Evolutionary conservation across 192 early-diverging fungal genomes (phyloP), one percentile per base, ranked within the genome.

Genomic region (Coemansia sp.): DNA sequence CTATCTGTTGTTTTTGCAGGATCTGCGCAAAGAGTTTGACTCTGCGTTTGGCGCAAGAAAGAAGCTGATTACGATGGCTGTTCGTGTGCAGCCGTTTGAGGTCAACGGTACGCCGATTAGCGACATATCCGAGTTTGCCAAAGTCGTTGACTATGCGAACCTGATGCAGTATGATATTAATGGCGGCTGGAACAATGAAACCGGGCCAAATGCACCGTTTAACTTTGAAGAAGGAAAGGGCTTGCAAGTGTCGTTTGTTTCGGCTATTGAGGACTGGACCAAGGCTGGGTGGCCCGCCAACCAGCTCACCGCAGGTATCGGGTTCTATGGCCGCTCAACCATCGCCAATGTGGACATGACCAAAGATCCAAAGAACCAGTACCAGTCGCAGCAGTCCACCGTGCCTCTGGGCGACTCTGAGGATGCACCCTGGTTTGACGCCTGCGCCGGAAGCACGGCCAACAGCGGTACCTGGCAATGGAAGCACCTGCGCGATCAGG

Each of bases 151-250:
- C 62, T 85, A 79, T 22, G 84, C 90, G 57, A 88, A 90, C 37
- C 48, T 93, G 14, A 90, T 91, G 88, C 79, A 79, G 15, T 90
- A 91, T 59, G 89, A 87, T 72, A 83, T 79, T 48, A 68, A 78
- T 52, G 85, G 85, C 24, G 72, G 83, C 6, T 89, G 85, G 86
- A 79, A 72, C 51, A 43, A 64, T 17, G 65, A 60, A 2, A 88
- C 85, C 2, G 86, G 86, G 2, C 87, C 87, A 8, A 87, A 87
- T 58, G 86, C 88, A 12, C 86, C 88, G 14, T 69, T 87, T 29
- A 67, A 78, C 45, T 67, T 59, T 50, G 67, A 82, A 17, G 17
- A 51, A 11, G 79, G 59, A 35, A 64, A 67, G 12, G 82, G 84
- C 0, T 27, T 62, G 8, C 66, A 62, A 8, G 66, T 62, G 21